phyloP scores from a whole-genome alignment of 176 grass and related monocot species.

The Oropetium thomaeum region DNA sequence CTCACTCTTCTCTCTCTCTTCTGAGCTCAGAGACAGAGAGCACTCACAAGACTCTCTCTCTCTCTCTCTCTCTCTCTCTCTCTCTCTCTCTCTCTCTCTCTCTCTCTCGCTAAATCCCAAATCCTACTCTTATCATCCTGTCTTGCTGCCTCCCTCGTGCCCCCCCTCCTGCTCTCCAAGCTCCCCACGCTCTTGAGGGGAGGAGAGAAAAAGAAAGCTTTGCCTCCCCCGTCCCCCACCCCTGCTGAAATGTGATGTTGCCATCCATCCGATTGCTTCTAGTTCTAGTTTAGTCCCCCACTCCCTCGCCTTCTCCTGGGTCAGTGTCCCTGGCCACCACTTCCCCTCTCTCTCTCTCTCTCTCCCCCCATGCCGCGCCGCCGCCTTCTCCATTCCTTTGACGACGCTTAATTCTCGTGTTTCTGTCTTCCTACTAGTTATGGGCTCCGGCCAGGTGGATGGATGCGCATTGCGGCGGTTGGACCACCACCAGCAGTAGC shows the following conservation, averaged over 20 bases:
- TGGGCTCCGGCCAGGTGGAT: slow-evolving; percentile 81
- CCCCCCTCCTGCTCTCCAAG: slow-evolving; percentile 17
- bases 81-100: neutral
- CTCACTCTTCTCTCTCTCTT: neutral
- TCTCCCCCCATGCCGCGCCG: neutral
- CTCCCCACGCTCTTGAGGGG: slow-evolving; percentile 3
- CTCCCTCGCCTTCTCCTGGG: slow-evolving; percentile 42
- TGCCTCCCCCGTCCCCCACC: slow-evolving; percentile 16
- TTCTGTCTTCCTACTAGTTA: slow-evolving; percentile 39
- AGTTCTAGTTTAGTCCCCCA: slow-evolving; percentile 42
- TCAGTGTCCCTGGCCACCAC: slow-evolving; percentile 46
- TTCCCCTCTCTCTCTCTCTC: neutral
- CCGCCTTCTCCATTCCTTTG: neutral
- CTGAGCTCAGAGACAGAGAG: neutral
- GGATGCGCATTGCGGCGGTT: slow-evolving; percentile 45
- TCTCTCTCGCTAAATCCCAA: slow-evolving; percentile 39
- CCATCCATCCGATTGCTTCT: slow-evolving; percentile 56
- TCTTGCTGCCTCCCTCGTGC: slow-evolving; percentile 46
- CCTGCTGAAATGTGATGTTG: slow-evolving; percentile 50
- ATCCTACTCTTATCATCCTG: slow-evolving; percentile 46
- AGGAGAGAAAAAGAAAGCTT: slow-evolving; percentile 6
- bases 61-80: neutral
- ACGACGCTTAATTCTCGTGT: slow-evolving; percentile 8
- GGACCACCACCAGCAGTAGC: slow-evolving; percentile 44
- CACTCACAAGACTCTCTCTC: neutral